Evolutionary conservation across 306 rosid genomes (phyloP), one percentile per base, ranked within the genome.

Genomic region (Arachis hypogaea): DNA sequence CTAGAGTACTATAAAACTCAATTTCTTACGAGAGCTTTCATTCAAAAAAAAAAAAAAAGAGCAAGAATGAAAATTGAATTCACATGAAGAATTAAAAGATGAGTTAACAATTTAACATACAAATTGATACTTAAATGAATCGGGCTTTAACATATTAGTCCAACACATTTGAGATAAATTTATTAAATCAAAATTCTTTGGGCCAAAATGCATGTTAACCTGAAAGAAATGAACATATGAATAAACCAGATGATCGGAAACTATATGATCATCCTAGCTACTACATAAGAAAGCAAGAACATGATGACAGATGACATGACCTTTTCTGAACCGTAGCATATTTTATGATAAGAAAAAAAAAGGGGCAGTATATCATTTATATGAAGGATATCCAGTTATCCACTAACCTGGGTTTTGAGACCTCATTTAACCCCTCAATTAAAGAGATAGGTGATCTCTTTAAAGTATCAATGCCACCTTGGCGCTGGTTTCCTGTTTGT

Each of bases 391-490:
- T 10, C 11, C 51, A 82, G n/a, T 68, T 30, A 60, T 10, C 11
- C 51, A 82, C 86, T 71, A 11, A 89, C 95, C 95, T 89, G 80
- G 58, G 69, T 59, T 74, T 75, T 16, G 64, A 54, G 62, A 54
- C 9, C 49, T 29, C 7, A 43, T 82, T 54, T 45, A 73, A 69
- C 77, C 57, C 65, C 57, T 81, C 83, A 18, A 16, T 51, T 2
- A 57, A 74, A 70, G 59, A 54, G 22, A 38, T 60, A 43, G 72
- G 67, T 66, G 76, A 66, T 59, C 45, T 66, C 72, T 43, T 49
- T 7, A 61, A 70, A 61, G 51, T 46, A 45, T 60, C 70, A 76
- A 28, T 41, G 67, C 72, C 78, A 77, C 59, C 68, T 68, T 7
- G 46, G 43, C 44, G 56, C 45, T 63, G 14, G 14, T 64, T 52